phyloP scores from a whole-genome alignment of 2,329 filamentous ascomycete genomes.

The Cladosporium velox region DNA sequence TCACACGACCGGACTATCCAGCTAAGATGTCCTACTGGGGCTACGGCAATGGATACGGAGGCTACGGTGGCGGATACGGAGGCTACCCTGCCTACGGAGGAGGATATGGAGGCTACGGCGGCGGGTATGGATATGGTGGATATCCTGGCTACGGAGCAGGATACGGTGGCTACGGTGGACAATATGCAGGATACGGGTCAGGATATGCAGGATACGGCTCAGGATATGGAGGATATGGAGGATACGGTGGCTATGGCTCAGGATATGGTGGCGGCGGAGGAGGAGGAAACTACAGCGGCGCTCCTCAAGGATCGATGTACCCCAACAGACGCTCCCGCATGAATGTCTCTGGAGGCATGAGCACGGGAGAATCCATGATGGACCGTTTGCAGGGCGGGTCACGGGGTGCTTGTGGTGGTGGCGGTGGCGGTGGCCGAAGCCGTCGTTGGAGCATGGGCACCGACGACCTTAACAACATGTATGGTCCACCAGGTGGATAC shows the following conservation, averaged over 20 bases:
- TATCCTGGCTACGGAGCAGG: background rate
- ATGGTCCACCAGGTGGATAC: background rate
- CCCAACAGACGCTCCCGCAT: background rate
- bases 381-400: background rate
- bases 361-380: background rate
- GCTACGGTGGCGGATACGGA: background rate
- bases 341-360: background rate
- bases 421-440: background rate
- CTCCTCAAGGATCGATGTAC: background rate
- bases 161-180: background rate
- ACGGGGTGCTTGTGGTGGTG: background rate
- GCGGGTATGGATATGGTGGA: background rate
- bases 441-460: background rate
- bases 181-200: background rate
- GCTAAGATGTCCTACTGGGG: background rate
- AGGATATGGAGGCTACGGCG: background rate
- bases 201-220: background rate
- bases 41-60: background rate
- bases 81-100: background rate
- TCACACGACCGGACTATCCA: background rate
- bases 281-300: background rate
- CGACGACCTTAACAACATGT: background rate
- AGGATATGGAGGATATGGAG: background rate
- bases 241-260: background rate
- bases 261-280: background rate